Percentiles rank a stretch among this genome's conserved stretches.
These are phyloP conservation scores for Panus rudis DNA, from an alignment of 768 basidiomycete genomes.

Conservation along the genomic window DNA sequence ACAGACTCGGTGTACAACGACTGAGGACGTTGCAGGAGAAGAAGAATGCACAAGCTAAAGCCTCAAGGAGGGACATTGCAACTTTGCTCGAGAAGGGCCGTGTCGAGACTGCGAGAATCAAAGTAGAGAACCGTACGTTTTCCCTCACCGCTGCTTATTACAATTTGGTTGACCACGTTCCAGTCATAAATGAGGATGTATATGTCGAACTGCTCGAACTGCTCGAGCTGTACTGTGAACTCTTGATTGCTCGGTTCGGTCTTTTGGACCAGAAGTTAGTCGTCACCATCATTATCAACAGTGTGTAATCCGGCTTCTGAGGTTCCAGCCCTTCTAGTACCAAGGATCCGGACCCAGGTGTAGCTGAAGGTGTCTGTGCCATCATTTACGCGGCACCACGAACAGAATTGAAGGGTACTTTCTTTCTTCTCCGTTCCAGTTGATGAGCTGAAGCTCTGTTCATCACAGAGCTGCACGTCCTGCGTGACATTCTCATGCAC, in stretches of 20 bases:
- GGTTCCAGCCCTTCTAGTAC: slow-evolving; percentile 33
- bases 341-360: slow-evolving; percentile 81
- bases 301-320: too few species aligned
- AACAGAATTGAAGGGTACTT: slow-evolving; percentile 79
- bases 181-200: slow-evolving; percentile 82
- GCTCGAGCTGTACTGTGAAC: slow-evolving; percentile 90
- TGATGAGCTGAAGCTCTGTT: not conserved
- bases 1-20: slow-evolving; percentile 80
- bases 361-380: slow-evolving; percentile 79
- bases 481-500: slow-evolving; percentile 92
- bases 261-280: slow-evolving; percentile 83
- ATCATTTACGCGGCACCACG: slow-evolving; percentile 89
- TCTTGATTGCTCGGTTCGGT: slow-evolving; percentile 88
- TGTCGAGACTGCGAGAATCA: slow-evolving; percentile 77
- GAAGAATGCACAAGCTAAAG: slow-evolving; percentile 79
- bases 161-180: not conserved
- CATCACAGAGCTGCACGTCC: slow-evolving; percentile 69
- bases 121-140: slow-evolving; percentile 73
- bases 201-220: slow-evolving; percentile 86
- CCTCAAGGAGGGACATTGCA: slow-evolving; percentile 73
- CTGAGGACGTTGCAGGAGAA: slow-evolving; percentile 86
- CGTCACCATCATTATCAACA: not conserved
- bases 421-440: not conserved
- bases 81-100: slow-evolving; percentile 72
- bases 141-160: slow-evolving; percentile 5